phyloP scores from a whole-genome alignment of 1,284 basidiomycete genomes.

The Waitea zeae region DNA sequence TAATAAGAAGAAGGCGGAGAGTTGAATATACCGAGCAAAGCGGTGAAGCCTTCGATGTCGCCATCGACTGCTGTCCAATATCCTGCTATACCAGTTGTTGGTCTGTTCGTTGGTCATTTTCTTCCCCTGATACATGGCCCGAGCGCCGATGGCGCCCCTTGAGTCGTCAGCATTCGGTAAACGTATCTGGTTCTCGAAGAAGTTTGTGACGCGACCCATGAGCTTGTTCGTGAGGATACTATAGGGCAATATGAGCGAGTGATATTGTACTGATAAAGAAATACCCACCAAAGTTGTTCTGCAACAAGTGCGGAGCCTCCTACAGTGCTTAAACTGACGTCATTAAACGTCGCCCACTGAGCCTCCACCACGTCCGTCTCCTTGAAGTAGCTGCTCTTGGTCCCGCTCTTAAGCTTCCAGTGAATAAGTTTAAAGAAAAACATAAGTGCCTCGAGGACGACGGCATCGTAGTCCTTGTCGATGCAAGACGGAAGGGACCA shows the following conservation, averaged over 20 bases:
- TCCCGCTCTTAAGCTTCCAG: constrained; percentile 90
- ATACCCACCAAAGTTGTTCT: constrained; percentile 74
- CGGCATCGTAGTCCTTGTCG: constrained; percentile 77
- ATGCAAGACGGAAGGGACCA: constrained; percentile 88
- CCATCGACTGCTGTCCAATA: constrained; percentile 85
- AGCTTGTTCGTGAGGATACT: constrained; percentile 81
- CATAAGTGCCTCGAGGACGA: constrained; percentile 75
- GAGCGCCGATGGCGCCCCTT: constrained; percentile 5
- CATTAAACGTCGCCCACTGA: constrained; percentile 92
- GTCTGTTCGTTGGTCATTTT: constrained; percentile 71
- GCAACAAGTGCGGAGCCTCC: constrained; percentile 89
- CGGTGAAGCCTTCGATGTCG: constrained; percentile 90
- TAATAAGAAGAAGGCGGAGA: not conserved
- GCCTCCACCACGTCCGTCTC: constrained; percentile 95
- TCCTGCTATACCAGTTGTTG: constrained; percentile 81
- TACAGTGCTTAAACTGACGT: constrained; percentile 78
- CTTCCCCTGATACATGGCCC: constrained; percentile 7
- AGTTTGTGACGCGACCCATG: constrained; percentile 80
- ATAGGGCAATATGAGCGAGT: constrained; percentile 3
- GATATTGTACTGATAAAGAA: constrained; percentile 2
- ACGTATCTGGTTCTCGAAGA: constrained; percentile 87
- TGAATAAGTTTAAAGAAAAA: constrained; percentile 92
- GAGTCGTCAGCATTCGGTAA: constrained; percentile 32
- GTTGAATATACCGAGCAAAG: constrained; percentile 56
- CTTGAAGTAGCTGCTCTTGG: constrained; percentile 87